Conservation (phyloP, 2,329 filamentous ascomycete species). For the Pseudocercospora pini-densiflorae region DNA sequence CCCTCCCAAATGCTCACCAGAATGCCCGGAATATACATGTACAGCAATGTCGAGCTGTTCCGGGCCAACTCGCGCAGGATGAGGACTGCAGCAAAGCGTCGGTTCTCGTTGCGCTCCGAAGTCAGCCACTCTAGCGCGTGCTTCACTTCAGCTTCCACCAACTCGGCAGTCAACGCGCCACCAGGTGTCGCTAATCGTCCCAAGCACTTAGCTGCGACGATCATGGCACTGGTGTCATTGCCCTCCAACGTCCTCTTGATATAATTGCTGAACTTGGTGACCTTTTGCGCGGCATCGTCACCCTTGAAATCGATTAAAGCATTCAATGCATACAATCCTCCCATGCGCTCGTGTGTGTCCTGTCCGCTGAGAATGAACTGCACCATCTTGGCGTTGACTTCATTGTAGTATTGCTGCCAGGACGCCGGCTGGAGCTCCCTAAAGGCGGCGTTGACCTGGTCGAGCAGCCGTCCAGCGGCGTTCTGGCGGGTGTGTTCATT, state of each 20-base stretch:
- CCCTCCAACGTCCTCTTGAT: constrained; percentile 86
- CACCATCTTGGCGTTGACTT: constrained; percentile 67
- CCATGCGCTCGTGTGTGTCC: constrained; percentile 86
- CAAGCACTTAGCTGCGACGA: constrained; percentile 84
- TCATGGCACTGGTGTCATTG: constrained; percentile 89
- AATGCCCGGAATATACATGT: constrained; percentile 91
- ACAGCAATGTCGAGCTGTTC: constrained; percentile 94
- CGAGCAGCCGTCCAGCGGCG: constrained; percentile 36
- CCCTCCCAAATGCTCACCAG: constrained; percentile 97
- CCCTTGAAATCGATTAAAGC: constrained; percentile 95
- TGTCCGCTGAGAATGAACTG: constrained; percentile 81
- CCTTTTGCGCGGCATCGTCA: constrained; percentile 90
- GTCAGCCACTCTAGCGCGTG: constrained; percentile 96
- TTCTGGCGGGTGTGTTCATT: constrained; percentile 34
- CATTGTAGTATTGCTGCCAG: constrained; percentile 73
- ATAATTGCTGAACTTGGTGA: constrained; percentile 90
- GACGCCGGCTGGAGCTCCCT: constrained; percentile 77
- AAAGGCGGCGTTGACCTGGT: constrained; percentile 38
- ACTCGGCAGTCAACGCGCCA: constrained; percentile 89
- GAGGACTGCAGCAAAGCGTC: constrained; percentile 90
- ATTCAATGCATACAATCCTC: constrained; percentile 89
- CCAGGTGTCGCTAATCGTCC: constrained; percentile 91
- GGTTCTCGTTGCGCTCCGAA: constrained; percentile 89
- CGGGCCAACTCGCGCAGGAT: constrained; percentile 87
- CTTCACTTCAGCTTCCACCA: constrained; percentile 96